Conservation (phyloP, 352 stramenopile species). For the Globisporangium canariense region DNA sequence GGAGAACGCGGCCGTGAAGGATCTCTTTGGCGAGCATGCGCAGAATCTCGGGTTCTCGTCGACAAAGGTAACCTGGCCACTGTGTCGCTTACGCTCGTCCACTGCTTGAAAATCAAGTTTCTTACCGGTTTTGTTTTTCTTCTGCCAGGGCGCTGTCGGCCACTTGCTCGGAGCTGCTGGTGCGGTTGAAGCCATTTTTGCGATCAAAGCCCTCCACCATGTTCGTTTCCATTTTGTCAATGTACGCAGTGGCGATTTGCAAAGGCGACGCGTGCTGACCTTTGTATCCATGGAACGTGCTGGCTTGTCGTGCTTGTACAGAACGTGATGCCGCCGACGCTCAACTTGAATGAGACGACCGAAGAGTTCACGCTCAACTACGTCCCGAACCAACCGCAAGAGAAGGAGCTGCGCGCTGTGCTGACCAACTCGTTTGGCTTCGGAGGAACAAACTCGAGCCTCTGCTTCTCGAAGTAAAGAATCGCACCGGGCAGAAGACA, state of each 20-base stretch:
- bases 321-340: conserved; percentile 91
- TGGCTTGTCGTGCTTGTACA: conserved; percentile 15
- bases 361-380: conserved; percentile 87
- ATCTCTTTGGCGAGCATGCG: conserved; percentile 67
- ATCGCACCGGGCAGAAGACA: not conserved
- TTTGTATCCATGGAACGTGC: not conserved
- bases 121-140: not conserved
- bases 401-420: conserved; percentile 74
- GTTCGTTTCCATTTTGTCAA: conserved; percentile 28
- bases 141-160: conserved; percentile 83
- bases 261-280: not conserved
- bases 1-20: conserved; percentile 91
- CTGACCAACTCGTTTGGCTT: conserved; percentile 98
- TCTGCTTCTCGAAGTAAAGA: conserved; percentile 72
- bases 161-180: conserved; percentile 96
- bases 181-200: conserved; percentile 95
- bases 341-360: conserved; percentile 87
- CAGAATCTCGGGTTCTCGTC: conserved; percentile 68
- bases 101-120: too few species aligned
- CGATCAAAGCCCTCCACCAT: conserved; percentile 90
- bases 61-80: conserved; percentile 49
- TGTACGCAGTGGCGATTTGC: not conserved
- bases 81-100: too few species aligned
- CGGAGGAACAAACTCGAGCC: conserved; percentile 93
- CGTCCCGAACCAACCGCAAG: conserved; percentile 58